Conservation (phyloP, 176 grass and related monocot genomes). For the Cenchrus americanus region DNA sequence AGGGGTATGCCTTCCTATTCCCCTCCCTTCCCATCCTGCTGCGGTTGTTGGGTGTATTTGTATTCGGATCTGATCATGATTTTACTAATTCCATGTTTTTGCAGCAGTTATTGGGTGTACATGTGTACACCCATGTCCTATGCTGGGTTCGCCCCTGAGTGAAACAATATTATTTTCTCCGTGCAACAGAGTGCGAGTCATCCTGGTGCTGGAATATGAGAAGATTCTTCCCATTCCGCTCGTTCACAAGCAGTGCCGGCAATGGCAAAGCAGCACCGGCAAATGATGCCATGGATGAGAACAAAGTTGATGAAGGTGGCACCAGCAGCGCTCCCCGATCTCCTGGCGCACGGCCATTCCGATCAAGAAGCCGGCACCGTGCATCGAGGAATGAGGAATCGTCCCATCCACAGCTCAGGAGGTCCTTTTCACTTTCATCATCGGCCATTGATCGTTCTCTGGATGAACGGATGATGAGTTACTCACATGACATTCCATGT, state of each 20-base stretch:
- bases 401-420: constrained; percentile 50
- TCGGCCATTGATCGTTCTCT: constrained; percentile 22
- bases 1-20: too few species aligned
- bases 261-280: constrained; percentile 9
- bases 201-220: constrained; percentile 51
- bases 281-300: constrained; percentile 45
- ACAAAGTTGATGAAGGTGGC: constrained; percentile 25
- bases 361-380: constrained; percentile 40
- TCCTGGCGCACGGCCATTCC: constrained; percentile 34
- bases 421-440: constrained; percentile 64
- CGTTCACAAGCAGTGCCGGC: constrained; percentile 50
- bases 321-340: constrained; percentile 23
- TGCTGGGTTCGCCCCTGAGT: too few species aligned
- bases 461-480: constrained; percentile 42
- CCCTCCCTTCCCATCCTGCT: too few species aligned
- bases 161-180: neutral
- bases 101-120: too few species aligned
- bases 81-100: too few species aligned
- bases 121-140: too few species aligned
- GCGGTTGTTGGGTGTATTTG: too few species aligned
- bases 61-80: too few species aligned
- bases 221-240: constrained; percentile 75
- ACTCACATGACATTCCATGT: constrained; percentile 34
- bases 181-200: constrained; percentile 18
- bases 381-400: constrained; percentile 37